These are phyloP conservation scores for Ogataea hybrid DNA, from an alignment of 1,139 yeast genomes.

Conservation along the genomic window DNA sequence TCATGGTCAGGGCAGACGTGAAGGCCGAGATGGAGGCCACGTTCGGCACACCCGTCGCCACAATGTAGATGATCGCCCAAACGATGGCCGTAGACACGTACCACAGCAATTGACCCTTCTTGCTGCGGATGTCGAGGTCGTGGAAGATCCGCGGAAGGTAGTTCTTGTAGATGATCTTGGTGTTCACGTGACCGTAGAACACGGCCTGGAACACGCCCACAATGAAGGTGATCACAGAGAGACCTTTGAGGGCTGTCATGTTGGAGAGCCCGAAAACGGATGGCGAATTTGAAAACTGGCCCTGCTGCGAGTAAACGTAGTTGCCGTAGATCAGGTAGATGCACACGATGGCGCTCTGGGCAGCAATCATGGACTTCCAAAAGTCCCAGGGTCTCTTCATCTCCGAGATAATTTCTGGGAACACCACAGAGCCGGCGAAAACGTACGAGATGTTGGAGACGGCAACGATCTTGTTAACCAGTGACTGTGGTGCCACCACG, in stretches of 20 bases:
- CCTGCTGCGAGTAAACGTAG: slow-evolving; percentile 41
- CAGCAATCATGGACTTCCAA: slow-evolving; percentile 44
- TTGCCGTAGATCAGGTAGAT: slow-evolving; percentile 41
- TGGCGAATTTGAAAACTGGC: slow-evolving; percentile 41
- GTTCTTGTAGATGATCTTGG: slow-evolving; percentile 41
- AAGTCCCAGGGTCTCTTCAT: slow-evolving; percentile 47
- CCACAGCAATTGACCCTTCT: slow-evolving; percentile 38
- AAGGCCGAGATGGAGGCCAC: slow-evolving; percentile 46
- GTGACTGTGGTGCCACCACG: slow-evolving; percentile 22
- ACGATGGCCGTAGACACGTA: slow-evolving; percentile 33
- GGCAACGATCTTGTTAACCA: slow-evolving; percentile 35
- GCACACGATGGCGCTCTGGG: slow-evolving; percentile 38
- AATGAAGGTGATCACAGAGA: slow-evolving; percentile 37
- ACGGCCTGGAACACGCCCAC: slow-evolving; percentile 43
- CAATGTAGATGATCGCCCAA: slow-evolving; percentile 42
- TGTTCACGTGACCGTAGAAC: slow-evolving; percentile 43
- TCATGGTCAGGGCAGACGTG: slow-evolving; percentile 49
- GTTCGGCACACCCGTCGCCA: slow-evolving; percentile 56
- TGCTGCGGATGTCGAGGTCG: slow-evolving; percentile 35
- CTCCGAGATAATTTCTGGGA: slow-evolving; percentile 45
- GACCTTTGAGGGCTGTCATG: slow-evolving; percentile 38
- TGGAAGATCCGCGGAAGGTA: slow-evolving; percentile 35
- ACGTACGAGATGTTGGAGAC: slow-evolving; percentile 45
- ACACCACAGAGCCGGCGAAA: slow-evolving; percentile 47
- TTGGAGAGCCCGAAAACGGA: slow-evolving; percentile 42